A percentile compares a stretch with the other conserved stretches of the same genome.
These are phyloP conservation scores for Fusarium buxicola DNA, from an alignment of 2,329 filamentous ascomycete genomes.

Conservation along the genomic window DNA sequence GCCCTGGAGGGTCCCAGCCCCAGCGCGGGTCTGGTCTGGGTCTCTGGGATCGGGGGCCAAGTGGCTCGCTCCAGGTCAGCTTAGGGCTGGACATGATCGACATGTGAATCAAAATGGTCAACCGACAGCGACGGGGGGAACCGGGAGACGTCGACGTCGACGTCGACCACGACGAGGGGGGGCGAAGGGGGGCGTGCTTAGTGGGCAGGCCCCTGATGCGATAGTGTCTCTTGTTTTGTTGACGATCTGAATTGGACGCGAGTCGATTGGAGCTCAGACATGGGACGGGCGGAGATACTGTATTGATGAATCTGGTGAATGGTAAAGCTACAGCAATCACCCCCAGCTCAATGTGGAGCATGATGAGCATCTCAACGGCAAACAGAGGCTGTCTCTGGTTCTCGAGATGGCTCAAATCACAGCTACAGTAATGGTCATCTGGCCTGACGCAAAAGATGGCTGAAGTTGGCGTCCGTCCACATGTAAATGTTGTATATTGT, in stretches of 20 bases:
- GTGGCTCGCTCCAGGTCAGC: slow-evolving; percentile 27
- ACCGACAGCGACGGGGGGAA: slow-evolving; percentile 37
- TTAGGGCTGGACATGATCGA: slow-evolving; percentile 47
- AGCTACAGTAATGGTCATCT: slow-evolving; percentile 6
- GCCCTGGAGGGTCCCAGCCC: neutral
- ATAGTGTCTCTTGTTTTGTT: slow-evolving; percentile 31
- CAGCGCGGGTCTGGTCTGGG: slow-evolving; percentile 6
- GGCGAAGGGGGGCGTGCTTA: slow-evolving; percentile 20
- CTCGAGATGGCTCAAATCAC: slow-evolving; percentile 6
- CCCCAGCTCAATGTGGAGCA: slow-evolving; percentile 31
- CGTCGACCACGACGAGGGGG: slow-evolving; percentile 24
- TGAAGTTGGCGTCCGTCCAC: slow-evolving; percentile 4
- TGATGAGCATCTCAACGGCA: too few relatives aligned
- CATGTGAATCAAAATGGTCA: slow-evolving; percentile 41
- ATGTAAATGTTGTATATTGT: slow-evolving; percentile 26
- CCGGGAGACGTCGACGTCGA: slow-evolving; percentile 36
- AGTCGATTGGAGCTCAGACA: slow-evolving; percentile 35
- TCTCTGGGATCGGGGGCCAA: slow-evolving; percentile 37
- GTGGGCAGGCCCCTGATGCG: slow-evolving; percentile 15
- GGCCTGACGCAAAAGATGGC: slow-evolving; percentile 21
- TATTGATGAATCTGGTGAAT: slow-evolving; percentile 35
- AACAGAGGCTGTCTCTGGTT: slow-evolving; percentile 1
- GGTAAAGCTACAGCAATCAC: slow-evolving; percentile 14
- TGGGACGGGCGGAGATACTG: slow-evolving; percentile 19
- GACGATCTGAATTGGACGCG: slow-evolving; percentile 34